These are phyloP conservation scores for Beta vulgaris DNA, from an alignment of 148 eudicot species.

Conservation along the genomic window DNA sequence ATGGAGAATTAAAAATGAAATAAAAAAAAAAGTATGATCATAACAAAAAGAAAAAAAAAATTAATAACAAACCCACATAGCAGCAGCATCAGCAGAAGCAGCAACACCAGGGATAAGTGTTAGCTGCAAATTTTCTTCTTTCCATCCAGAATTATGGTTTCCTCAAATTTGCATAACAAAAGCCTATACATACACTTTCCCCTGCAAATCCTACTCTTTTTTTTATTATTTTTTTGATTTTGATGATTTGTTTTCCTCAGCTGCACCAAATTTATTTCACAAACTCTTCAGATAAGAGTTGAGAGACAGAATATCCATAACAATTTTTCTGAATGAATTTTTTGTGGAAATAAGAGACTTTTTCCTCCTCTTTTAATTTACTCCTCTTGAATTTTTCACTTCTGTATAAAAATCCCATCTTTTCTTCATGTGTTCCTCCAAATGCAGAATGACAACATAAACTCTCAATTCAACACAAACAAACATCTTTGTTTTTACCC, in stretches of 20 bases:
- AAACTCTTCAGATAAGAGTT: constrained; percentile 26
- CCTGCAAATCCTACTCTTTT: constrained; percentile 45
- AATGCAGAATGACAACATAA: background rate
- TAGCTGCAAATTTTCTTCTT: constrained; percentile 30
- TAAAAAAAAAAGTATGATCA: constrained; percentile 37
- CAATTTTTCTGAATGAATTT: constrained; percentile 25
- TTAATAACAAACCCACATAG: constrained; percentile 44
- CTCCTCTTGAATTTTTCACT: constrained; percentile 12
- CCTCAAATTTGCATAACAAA: constrained; percentile 29
- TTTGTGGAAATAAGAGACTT: constrained; percentile 27
- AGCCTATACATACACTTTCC: constrained; percentile 52
- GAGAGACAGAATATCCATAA: constrained; percentile 25
- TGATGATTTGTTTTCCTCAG: constrained; percentile 8
- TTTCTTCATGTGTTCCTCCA: background rate
- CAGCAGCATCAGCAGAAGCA: constrained; percentile 36
- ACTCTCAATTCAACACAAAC: background rate
- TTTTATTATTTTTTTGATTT: constrained; percentile 30
- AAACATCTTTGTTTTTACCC: no score
- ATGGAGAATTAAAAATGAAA: constrained; percentile 31
- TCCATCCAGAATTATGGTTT: constrained; percentile 31
- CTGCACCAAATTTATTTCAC: constrained; percentile 29
- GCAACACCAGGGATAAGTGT: constrained; percentile 39
- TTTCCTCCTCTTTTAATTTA: constrained; percentile 24
- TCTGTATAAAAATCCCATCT: no score
- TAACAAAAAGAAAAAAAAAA: constrained; percentile 22